A percentile compares a stretch with the other conserved stretches of the same genome.
phyloP scores from a whole-genome alignment of 305 asterid species.

The Petunia hybrid region DNA sequence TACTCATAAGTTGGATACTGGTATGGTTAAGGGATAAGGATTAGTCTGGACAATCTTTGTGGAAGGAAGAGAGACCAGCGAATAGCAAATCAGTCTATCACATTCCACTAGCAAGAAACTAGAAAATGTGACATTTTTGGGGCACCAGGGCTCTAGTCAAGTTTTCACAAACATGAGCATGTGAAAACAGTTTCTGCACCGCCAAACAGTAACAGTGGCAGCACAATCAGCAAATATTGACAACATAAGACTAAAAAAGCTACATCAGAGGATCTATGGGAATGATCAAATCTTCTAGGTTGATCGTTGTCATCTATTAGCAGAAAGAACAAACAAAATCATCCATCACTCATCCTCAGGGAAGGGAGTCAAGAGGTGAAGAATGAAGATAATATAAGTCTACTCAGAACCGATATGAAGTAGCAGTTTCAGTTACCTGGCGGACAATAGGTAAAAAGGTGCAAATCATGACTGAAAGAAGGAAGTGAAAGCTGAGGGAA shows the following conservation, averaged over 20 bases:
- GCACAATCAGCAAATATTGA: conserved; percentile 4
- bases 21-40: background rate
- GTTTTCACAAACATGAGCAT: conserved; percentile 21
- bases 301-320: background rate
- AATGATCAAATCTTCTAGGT: no score
- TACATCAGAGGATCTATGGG: background rate
- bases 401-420: no score
- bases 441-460: background rate
- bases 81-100: background rate
- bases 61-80: conserved; percentile 9
- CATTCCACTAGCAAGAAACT: conserved; percentile 8
- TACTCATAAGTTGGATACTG: background rate
- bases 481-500: background rate
- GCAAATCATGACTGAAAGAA: background rate
- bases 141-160: conserved; percentile 3
- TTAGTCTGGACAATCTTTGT: conserved; percentile 22
- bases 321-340: background rate
- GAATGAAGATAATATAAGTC: background rate
- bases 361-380: background rate
- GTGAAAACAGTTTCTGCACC: conserved; percentile 1
- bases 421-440: background rate
- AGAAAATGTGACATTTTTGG: background rate
- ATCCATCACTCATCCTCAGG: background rate
- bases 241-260: conserved; percentile 9
- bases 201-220: background rate